Base-by-base conservation (phyloP, 192 early-diverging fungal species). In the Chytriomyces sp. region DNA sequence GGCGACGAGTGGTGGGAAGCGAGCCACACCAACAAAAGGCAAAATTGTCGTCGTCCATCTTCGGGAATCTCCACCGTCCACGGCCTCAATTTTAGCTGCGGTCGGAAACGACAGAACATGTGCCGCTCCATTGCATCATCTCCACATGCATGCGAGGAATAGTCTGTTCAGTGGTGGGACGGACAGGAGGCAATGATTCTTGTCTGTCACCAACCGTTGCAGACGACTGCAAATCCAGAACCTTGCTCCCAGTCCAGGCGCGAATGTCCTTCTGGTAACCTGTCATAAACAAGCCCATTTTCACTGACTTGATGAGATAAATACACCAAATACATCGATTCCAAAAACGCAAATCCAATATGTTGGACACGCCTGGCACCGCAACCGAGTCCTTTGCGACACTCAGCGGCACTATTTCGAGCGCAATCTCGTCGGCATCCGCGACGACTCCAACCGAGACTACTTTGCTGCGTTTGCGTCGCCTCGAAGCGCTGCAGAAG, bases 351-450 rank as follows among this genome's bases (percentile, higher is more conserved):
- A 61, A 32, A 7, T 17, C 30, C 30, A 61, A 37, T 33, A 3
- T 55, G 25, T 64, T 52, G 52, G 7, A 59, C 52, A 61, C 28
- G 39, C 41, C 64, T 30, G 39, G 37, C 44, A 31, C 55, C 49
- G 40, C 64, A 31, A 59, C 38, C 30, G 19, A 8, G 31, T 34
- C 30, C 17, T 7, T 60, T 34, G 58, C 32, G 8, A 60, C n/a
- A n/a, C n/a, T n/a, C n/a, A n/a, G n/a, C n/a, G n/a, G n/a, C n/a
- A n/a, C n/a, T n/a, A n/a, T n/a, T n/a, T n/a, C n/a, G n/a, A n/a
- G 30, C 25, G 37, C 31, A 36, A 60, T 60, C 7, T 60, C 58
- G 14, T 19, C 58, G 6, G 58, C 58, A 17, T 60, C 58, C 22
- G 10, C 58, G 6, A 17, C 58, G 5, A 12, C 30, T 8, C 12